These are phyloP conservation scores for Drosera spatulata DNA, from an alignment of 179 eudicot species.

Conservation along the genomic window DNA sequence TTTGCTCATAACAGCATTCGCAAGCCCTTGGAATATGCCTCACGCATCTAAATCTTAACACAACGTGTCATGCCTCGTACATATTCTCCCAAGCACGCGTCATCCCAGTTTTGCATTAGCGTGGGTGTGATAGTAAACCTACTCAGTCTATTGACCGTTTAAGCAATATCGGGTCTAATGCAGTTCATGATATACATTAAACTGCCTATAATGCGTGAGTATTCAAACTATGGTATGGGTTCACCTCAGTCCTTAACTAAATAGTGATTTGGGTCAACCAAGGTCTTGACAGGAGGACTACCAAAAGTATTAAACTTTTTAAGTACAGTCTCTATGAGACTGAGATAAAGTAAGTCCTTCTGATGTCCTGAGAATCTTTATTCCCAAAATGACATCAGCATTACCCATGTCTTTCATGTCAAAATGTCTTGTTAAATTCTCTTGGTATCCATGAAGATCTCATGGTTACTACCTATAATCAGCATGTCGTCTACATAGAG, in stretches of 20 bases:
- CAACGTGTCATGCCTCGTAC: no score
- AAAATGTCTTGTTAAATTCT: background rate
- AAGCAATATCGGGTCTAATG: background rate
- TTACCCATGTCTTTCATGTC: no score
- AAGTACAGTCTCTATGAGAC: background rate
- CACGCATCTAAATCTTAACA: no score
- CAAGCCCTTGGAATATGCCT: no score
- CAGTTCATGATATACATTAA: background rate
- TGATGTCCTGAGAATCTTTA: no score
- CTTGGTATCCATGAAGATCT: background rate
- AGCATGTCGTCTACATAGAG: no score
- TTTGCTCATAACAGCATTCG: no score
- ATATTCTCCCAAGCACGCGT: no score
- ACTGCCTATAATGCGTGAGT: background rate
- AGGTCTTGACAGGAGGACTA: background rate
- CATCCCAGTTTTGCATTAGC: no score
- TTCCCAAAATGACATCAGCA: no score
- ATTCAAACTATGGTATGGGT: background rate
- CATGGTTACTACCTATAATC: background rate
- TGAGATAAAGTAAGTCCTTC: background rate
- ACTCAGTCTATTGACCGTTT: background rate
- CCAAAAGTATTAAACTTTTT: background rate
- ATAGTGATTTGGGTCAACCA: background rate
- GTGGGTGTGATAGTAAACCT: background rate
- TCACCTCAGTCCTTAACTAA: background rate